phyloP scores from a whole-genome alignment of 306 rosid species.

The Vicia sativa region DNA sequence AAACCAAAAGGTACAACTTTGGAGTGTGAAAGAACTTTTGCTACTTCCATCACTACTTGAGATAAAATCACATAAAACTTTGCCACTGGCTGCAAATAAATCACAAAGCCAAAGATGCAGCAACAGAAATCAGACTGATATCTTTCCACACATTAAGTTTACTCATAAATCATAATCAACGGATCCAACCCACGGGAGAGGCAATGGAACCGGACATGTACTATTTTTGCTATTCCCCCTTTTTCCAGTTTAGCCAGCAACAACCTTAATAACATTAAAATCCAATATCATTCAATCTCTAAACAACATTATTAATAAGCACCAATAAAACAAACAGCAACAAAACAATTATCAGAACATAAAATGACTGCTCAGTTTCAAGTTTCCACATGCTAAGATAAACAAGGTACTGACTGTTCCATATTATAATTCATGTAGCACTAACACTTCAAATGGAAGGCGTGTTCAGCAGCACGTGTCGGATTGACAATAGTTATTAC shows the following conservation, averaged over 20 bases:
- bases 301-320: not conserved
- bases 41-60: conserved; percentile 56
- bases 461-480: not conserved
- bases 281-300: conserved; percentile 19
- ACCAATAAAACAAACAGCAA: not conserved
- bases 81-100: not conserved
- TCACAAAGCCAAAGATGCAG: not conserved
- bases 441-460: not conserved
- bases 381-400: conserved; percentile 21
- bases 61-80: not conserved
- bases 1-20: conserved; percentile 49
- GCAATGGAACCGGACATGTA: conserved; percentile 3
- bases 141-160: conserved; percentile 16
- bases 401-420: not conserved
- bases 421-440: not conserved
- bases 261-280: conserved; percentile 32
- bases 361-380: conserved; percentile 12
- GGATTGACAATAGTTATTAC: not conserved
- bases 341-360: conserved; percentile 15
- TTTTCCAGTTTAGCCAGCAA: conserved; percentile 34
- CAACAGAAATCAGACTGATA: conserved; percentile 13
- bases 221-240: not conserved
- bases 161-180: conserved; percentile 27
- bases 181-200: conserved; percentile 21
- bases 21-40: conserved; percentile 55